A percentile compares a stretch with the other conserved stretches of the same genome.
Conservation (phyloP, 2,329 filamentous ascomycete genomes). For the Pseudogymnoascus sp. region DNA sequence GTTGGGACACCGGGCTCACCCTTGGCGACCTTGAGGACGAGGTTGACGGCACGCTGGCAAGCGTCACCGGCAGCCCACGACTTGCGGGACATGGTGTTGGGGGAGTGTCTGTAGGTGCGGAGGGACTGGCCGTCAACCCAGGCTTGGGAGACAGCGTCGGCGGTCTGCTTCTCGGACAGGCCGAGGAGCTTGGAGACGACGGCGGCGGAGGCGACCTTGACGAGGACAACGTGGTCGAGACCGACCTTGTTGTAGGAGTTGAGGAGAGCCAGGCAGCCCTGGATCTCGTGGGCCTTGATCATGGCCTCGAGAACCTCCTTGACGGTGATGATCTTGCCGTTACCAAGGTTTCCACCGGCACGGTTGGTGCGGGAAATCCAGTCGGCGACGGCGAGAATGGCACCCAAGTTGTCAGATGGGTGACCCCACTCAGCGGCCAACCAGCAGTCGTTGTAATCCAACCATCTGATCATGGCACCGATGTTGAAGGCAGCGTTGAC, state of each 20-base stretch:
- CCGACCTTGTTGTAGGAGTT: conserved; percentile 99
- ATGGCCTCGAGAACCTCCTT: conserved; percentile 90
- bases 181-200: conserved; percentile 95
- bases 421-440: conserved; percentile 98
- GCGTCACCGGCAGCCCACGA: conserved; percentile 98
- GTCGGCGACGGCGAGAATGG: conserved; percentile 92
- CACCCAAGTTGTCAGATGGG: conserved; percentile 94
- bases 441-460: conserved; percentile 99
- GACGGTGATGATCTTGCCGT: conserved; percentile 80
- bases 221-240: conserved; percentile 91
- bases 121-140: conserved; percentile 96
- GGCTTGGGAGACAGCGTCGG: conserved; percentile 91
- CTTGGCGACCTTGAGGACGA: conserved; percentile 82
- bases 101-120: conserved; percentile 92
- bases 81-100: conserved; percentile 99
- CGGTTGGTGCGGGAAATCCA: conserved; percentile 91
- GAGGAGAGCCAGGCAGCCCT: conserved; percentile 90
- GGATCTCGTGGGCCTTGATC: conserved; percentile 99
- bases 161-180: conserved; percentile 79
- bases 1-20: conserved; percentile 88
- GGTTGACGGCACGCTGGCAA: conserved; percentile 88
- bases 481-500: conserved; percentile 98
- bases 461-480: conserved; percentile 95
- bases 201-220: conserved; percentile 93
- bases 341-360: conserved; percentile 67